These are phyloP conservation scores for Yamadazyma ubonensis DNA, from an alignment of 805 yeast species.

Conservation along the genomic window DNA sequence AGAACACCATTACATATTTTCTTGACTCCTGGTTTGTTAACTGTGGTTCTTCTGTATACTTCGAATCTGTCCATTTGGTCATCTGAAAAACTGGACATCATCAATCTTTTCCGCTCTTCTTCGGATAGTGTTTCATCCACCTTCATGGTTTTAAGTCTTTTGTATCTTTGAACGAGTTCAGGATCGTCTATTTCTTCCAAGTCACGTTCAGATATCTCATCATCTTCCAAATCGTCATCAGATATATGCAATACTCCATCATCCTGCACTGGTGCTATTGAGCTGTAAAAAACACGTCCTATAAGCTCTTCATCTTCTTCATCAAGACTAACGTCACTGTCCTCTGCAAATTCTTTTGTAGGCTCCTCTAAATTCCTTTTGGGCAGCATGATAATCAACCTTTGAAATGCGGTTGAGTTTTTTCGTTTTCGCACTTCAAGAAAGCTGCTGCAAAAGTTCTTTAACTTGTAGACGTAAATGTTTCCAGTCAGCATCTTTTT, in stretches of 20 bases:
- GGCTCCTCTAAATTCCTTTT: background rate
- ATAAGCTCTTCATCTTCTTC: constrained; percentile 47
- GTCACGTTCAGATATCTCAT: constrained; percentile 10
- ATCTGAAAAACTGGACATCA: constrained; percentile 72
- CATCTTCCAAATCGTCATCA: constrained; percentile 24
- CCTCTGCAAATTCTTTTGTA: background rate
- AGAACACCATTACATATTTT: constrained; percentile 75
- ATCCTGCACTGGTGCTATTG: constrained; percentile 12
- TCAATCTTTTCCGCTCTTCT: constrained; percentile 58
- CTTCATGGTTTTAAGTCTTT: constrained; percentile 31
- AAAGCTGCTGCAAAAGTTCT: background rate
- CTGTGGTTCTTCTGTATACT: constrained; percentile 71
- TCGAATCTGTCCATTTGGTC: constrained; percentile 87
- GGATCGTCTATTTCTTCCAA: constrained; percentile 30
- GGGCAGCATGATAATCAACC: background rate
- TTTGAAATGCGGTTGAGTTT: background rate
- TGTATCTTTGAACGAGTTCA: constrained; percentile 33
- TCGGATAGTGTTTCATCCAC: constrained; percentile 30
- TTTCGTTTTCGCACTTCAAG: background rate
- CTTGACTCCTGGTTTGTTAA: constrained; percentile 67
- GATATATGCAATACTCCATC: constrained; percentile 18
- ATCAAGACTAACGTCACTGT: constrained; percentile 41
- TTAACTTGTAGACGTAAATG: background rate
- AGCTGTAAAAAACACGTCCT: constrained; percentile 41
- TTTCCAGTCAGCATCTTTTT: background rate